Conservation (phyloP, 1,139 yeast genomes). For the Candida freyschussii region DNA sequence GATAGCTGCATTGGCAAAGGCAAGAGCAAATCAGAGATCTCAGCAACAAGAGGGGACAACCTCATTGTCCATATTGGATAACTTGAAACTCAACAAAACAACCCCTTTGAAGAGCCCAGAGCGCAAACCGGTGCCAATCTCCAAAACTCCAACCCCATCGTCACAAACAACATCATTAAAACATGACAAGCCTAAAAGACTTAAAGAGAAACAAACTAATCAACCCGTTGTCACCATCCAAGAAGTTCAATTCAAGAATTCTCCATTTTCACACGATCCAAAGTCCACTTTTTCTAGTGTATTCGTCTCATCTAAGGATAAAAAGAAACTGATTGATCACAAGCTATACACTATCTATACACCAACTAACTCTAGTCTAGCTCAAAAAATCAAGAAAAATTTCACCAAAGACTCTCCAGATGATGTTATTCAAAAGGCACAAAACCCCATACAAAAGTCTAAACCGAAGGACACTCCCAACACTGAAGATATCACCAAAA, state of each 20-base stretch:
- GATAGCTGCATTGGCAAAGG: slow-evolving; percentile 45
- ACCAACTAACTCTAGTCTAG: slow-evolving; percentile 42
- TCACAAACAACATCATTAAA: slow-evolving; percentile 1
- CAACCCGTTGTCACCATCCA: slow-evolving; percentile 11
- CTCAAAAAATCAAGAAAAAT: slow-evolving; percentile 45
- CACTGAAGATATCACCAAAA: slow-evolving; percentile 18
- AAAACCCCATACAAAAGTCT: slow-evolving; percentile 45
- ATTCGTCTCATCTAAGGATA: slow-evolving; percentile 12
- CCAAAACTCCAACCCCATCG: slow-evolving; percentile 2
- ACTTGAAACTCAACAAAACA: slow-evolving; percentile 9
- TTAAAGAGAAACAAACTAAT: slow-evolving; percentile 4
- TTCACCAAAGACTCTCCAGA: slow-evolving; percentile 81
- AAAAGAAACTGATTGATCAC: slow-evolving; percentile 26
- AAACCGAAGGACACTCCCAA: slow-evolving; percentile 25
- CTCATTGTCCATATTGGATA: slow-evolving; percentile 24
- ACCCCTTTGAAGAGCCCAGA: slow-evolving; percentile 7
- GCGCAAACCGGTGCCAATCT: slow-evolving; percentile 2
- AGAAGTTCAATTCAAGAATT: slow-evolving; percentile 10
- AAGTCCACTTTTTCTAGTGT: slow-evolving; percentile 7
- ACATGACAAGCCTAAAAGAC: not conserved
- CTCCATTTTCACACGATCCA: slow-evolving; percentile 10
- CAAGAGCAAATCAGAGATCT: slow-evolving; percentile 27
- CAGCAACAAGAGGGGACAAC: slow-evolving; percentile 1
- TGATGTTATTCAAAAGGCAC: slow-evolving; percentile 63
- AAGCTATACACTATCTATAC: slow-evolving; percentile 36